Percentiles rank a stretch among this genome's conserved stretches.
Conservation (phyloP, 2,329 filamentous ascomycete genomes). For the Verticillium klebahnii region DNA sequence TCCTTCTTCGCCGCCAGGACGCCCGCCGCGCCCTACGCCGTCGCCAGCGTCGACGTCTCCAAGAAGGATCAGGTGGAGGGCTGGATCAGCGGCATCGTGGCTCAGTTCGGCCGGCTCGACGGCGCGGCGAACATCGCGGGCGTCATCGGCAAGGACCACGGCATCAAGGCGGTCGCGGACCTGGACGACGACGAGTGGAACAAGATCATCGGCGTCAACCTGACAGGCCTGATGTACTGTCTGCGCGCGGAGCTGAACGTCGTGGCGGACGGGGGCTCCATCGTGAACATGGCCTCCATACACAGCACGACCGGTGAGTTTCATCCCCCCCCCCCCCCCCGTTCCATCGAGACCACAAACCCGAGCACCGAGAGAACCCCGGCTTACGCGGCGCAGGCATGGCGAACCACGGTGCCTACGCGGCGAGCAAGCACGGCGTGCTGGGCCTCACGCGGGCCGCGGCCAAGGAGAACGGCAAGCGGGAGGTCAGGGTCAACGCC, state of each 20-base stretch:
- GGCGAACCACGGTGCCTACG: constrained; percentile 26
- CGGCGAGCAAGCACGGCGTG: constrained; percentile 30
- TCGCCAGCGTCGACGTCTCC: constrained; percentile 37
- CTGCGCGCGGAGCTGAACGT: not conserved
- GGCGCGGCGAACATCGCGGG: constrained; percentile 52
- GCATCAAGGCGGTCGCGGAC: constrained; percentile 25
- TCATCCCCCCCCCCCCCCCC: constrained; percentile 4
- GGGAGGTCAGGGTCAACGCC: constrained; percentile 35
- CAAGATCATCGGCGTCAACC: constrained; percentile 59
- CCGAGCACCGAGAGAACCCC: not conserved
- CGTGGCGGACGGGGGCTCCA: constrained; percentile 39
- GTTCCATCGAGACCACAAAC: no score
- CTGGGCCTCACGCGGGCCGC: constrained; percentile 28
- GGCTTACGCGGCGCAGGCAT: constrained; percentile 15
- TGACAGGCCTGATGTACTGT: not conserved
- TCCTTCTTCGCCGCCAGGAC: constrained; percentile 4
- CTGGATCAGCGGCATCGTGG: constrained; percentile 41
- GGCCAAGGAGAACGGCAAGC: constrained; percentile 31
- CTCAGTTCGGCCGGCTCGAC: constrained; percentile 44
- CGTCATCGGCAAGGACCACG: constrained; percentile 19
- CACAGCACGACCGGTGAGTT: constrained; percentile 26
- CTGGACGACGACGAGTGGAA: constrained; percentile 40
- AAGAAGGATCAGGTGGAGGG: constrained; percentile 39
- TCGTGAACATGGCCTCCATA: constrained; percentile 52
- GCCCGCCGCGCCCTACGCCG: constrained; percentile 11